Evolutionary conservation across 2,329 filamentous ascomycete genomes (phyloP).

Genomic region (Calonectria multiphialidica): DNA sequence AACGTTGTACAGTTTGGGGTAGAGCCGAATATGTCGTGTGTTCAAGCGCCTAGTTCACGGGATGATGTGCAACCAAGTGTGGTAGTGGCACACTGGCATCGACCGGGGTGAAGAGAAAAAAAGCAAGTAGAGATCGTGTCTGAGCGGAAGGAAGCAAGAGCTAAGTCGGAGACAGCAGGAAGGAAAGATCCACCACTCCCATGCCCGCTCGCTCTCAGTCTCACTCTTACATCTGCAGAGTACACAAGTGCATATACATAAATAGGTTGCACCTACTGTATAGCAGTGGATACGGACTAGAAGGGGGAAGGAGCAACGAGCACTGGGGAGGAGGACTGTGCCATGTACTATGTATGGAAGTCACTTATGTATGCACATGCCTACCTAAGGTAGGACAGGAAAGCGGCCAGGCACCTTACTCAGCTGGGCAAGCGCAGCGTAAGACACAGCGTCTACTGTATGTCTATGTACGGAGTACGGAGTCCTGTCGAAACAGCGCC

Average conservation of each 20-base stretch:
- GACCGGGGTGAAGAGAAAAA: slow-evolving; percentile 33
- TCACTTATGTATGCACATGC: not conserved
- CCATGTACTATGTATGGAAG: not conserved
- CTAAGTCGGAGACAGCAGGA: slow-evolving; percentile 14
- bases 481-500: not conserved
- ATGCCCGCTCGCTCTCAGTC: not conserved
- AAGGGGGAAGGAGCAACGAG: not conserved
- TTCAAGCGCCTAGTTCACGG: not conserved
- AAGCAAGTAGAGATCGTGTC: slow-evolving; percentile 43
- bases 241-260: not conserved
- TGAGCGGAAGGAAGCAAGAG: slow-evolving; percentile 22
- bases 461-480: not conserved
- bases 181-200: slow-evolving; percentile 29
- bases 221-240: not conserved
- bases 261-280: slow-evolving; percentile 7
- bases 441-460: not conserved
- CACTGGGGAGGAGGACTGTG: slow-evolving; percentile 2
- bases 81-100: slow-evolving; percentile 31
- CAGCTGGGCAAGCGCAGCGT: not conserved
- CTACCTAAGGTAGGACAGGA: not conserved
- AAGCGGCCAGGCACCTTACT: not conserved
- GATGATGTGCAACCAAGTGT: slow-evolving; percentile 24
- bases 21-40: slow-evolving; percentile 3
- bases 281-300: not conserved
- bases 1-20: slow-evolving; percentile 1